Evolutionary conservation across 2,329 filamentous ascomycete species (phyloP).

Genomic region (Botrytis paeoniae): DNA sequence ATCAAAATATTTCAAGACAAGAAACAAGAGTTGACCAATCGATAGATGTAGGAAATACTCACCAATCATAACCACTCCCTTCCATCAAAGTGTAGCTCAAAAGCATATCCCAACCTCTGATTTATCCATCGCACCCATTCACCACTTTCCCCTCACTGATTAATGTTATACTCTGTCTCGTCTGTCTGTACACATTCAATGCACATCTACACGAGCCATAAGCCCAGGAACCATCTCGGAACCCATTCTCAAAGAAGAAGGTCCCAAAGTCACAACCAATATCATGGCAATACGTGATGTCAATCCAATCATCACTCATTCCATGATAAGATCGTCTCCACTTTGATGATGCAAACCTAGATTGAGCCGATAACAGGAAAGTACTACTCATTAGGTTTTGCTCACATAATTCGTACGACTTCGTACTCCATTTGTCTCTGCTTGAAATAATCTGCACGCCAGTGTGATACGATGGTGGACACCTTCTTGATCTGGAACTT

Average conservation of each 20-base stretch:
- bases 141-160: neutral
- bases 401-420: neutral
- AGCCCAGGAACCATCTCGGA: neutral
- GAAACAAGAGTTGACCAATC: neutral
- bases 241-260: slow-evolving; percentile 12
- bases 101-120: neutral
- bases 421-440: neutral
- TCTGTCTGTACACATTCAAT: neutral
- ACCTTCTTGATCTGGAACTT: neutral
- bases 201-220: neutral
- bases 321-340: neutral
- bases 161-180: neutral
- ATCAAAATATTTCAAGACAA: neutral
- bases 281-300: neutral
- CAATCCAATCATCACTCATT: neutral
- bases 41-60: neutral
- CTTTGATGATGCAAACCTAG: neutral
- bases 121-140: neutral
- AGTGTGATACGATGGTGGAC: neutral
- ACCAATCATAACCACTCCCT: neutral
- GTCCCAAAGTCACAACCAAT: neutral
- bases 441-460: neutral
- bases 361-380: neutral
- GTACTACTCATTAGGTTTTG: neutral
- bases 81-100: neutral